These are phyloP conservation scores for Purpureocillium takamizusanense DNA, from an alignment of 2,329 filamentous ascomycete species.

Conservation along the genomic window DNA sequence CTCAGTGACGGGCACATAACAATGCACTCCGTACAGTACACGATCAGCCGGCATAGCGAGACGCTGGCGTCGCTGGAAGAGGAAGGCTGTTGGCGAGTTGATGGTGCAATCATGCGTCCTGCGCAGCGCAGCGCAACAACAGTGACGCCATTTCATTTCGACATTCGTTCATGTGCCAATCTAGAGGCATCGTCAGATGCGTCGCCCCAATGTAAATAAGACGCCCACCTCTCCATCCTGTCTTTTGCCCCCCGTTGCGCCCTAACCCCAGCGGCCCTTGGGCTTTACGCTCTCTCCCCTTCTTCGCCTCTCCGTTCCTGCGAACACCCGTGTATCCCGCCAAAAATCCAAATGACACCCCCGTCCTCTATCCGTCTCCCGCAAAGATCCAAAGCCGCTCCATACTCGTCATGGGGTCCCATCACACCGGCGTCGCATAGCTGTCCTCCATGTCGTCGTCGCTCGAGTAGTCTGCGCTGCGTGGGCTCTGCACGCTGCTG, in stretches of 20 bases:
- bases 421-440: constrained; percentile 14
- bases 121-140: neutral
- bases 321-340: no score
- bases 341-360: no score
- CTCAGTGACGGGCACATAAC: no score
- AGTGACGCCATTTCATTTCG: constrained; percentile 6
- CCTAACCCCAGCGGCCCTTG: neutral
- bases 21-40: no score
- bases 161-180: constrained; percentile 12
- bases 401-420: neutral
- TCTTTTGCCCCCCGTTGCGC: neutral
- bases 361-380: neutral
- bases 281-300: neutral
- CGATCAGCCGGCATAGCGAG: no score
- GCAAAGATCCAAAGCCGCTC: neutral
- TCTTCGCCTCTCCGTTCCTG: no score
- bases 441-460: constrained; percentile 43
- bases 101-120: neutral
- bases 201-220: neutral
- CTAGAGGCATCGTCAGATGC: constrained; percentile 8
- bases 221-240: neutral
- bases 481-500: constrained; percentile 43
- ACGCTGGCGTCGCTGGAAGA: no score
- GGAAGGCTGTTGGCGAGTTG: neutral
- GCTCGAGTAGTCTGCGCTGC: constrained; percentile 38